Base-by-base conservation (phyloP, 305 asterid genomes). In the Fraxinus angustifolia region DNA sequence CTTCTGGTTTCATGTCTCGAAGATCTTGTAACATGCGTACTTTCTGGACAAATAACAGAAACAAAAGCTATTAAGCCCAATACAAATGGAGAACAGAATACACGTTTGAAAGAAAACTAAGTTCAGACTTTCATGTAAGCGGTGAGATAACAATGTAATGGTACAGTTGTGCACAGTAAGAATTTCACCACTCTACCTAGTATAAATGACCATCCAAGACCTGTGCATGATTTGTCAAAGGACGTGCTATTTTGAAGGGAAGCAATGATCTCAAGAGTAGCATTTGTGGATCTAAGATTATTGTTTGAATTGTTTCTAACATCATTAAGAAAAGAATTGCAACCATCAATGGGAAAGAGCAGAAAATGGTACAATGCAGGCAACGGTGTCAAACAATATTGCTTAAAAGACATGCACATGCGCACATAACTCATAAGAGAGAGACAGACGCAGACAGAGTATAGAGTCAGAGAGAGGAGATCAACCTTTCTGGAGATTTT, bases 401-500 rank as follows among this genome's bases (percentile, higher is more conserved):
- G 62, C 11, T 8, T 35, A 33, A 17, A 68, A 83, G 26, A 12
- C 36, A 17, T 34, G 21, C 60, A 16, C 7, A 8, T 40, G 19
- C 19, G 0, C 21, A n/a, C 2, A 12, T 3, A 40, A 40, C 38
- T 34, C 38, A 34, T 34, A 34, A 34, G 14, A 40, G 48, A 8
- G 48, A 40, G 1, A 17, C 1, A 76, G 19, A 75, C 12, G 79
- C 1, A 70, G 2, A 34, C 0, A 62, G 31, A 48, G 40, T 21
- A 73, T 34, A 76, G 68, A 77, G 67, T 4, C 34, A 4, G 35
- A 38, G 81, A 21, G 76, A 72, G 50, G 84, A 77, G 80, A 76
- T 78, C 6, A 77, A 95, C 99, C 98, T 94, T 96, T 92, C 99
- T 88, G 76, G 97, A 91, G 80, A 96, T 89, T 88, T 90, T 96